phyloP scores from a whole-genome alignment of 371 early-diverging fungal species.

The Zopfochytrium polystomum region DNA sequence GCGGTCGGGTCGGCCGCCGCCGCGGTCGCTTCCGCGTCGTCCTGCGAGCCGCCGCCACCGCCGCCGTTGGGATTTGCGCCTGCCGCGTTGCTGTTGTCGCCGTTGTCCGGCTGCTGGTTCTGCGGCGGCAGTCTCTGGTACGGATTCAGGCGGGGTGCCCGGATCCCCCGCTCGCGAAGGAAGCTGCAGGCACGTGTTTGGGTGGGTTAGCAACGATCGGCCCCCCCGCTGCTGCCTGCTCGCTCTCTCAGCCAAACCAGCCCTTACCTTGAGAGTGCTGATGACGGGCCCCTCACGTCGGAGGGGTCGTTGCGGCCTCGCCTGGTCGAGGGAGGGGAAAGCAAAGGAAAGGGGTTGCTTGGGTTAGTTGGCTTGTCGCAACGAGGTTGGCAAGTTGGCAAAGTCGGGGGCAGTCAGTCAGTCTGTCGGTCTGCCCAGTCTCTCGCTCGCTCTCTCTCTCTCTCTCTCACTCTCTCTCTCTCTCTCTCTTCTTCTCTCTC shows the following conservation, averaged over 20 bases:
- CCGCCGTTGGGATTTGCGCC: not conserved
- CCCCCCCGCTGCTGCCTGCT: not conserved
- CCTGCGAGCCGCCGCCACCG: no score
- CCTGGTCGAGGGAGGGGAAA: no score
- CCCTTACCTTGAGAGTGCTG: conserved; percentile 55
- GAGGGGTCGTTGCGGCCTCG: not conserved
- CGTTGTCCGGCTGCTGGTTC: not conserved
- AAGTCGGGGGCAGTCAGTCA: no score
- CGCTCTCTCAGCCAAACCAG: not conserved
- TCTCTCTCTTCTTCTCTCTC: no score
- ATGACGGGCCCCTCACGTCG: conserved; percentile 62
- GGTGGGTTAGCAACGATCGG: not conserved
- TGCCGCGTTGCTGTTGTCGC: not conserved
- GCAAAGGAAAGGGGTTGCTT: no score
- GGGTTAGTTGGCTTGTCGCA: no score
- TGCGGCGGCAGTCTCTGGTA: conserved; percentile 18
- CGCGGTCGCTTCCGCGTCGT: conserved; percentile 2
- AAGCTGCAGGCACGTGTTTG: conserved; percentile 49
- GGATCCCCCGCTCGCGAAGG: conserved; percentile 69
- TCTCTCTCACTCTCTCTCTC: no score
- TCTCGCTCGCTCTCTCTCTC: no score
- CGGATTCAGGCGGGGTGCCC: conserved; percentile 47
- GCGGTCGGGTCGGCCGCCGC: not conserved
- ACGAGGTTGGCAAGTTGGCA: no score
- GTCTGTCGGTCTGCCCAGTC: no score